Percentiles rank a stretch among this genome's conserved stretches.
Evolutionary conservation across 2,329 filamentous ascomycete species (phyloP).

Genomic region (Pleurostoma richardsiae): DNA sequence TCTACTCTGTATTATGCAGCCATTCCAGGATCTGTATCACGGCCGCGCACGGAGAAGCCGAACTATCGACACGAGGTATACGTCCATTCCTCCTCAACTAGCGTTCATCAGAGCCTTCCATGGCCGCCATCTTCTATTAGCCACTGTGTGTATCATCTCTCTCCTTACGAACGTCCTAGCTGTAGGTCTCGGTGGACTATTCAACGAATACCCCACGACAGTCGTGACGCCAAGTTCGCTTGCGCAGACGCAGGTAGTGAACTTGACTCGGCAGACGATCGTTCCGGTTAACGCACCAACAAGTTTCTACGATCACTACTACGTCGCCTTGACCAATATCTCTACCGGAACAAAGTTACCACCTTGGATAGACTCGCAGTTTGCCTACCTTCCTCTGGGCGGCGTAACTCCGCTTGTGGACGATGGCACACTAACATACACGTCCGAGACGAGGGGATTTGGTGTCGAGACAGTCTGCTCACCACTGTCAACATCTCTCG

Average conservation of each 20-base stretch:
- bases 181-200: conserved; percentile 44
- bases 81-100: conserved; percentile 50
- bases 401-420: background rate
- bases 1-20: conserved; percentile 46
- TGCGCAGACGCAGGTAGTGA: conserved; percentile 5
- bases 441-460: conserved; percentile 19
- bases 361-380: conserved; percentile 39
- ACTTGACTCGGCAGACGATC: conserved; percentile 13
- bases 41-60: conserved; percentile 25
- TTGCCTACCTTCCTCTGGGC: conserved; percentile 42
- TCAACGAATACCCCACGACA: conserved; percentile 28
- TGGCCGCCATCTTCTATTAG: conserved; percentile 39
- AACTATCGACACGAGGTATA: conserved; percentile 41
- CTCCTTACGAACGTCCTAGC: conserved; percentile 48
- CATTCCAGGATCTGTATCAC: conserved; percentile 41
- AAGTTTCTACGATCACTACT: conserved; percentile 17
- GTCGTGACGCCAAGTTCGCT: conserved; percentile 8
- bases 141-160: conserved; percentile 37
- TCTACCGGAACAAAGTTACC: conserved; percentile 36
- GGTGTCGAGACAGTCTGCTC: conserved; percentile 9
- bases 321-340: conserved; percentile 38
- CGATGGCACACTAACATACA: background rate
- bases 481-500: background rate
- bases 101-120: conserved; percentile 37
- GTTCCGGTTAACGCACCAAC: conserved; percentile 1